Evolutionary conservation across 306 rosid genomes (phyloP).

Genomic region (Acacia acuminata): DNA sequence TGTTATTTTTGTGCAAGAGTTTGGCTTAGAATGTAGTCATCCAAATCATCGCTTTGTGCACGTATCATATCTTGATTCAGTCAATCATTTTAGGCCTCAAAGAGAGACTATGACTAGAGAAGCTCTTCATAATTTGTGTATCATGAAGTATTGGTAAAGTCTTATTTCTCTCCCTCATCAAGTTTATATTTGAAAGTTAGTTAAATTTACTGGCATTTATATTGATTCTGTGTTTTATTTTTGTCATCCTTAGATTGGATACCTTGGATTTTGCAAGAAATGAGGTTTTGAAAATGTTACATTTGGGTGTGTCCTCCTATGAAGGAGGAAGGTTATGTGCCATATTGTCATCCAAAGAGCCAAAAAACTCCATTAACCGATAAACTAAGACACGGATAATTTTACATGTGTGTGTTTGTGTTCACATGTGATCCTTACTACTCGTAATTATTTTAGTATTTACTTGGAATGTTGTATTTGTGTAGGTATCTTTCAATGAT

Average conservation of each 20-base stretch:
- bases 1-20: slow-evolving; percentile 66
- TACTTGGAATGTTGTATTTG: slow-evolving; percentile 12
- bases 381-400: slow-evolving; percentile 58
- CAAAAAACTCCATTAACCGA: slow-evolving; percentile 65
- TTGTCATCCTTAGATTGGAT: slow-evolving; percentile 51
- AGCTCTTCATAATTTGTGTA: slow-evolving; percentile 70
- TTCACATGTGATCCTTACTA: neutral
- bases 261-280: slow-evolving; percentile 69
- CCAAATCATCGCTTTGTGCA: slow-evolving; percentile 62
- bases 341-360: slow-evolving; percentile 58
- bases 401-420: no score
- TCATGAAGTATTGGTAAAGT: slow-evolving; percentile 69
- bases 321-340: slow-evolving; percentile 61
- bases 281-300: slow-evolving; percentile 62
- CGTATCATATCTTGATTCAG: slow-evolving; percentile 67
- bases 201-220: neutral
- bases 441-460: neutral
- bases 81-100: slow-evolving; percentile 70
- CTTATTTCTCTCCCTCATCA: neutral
- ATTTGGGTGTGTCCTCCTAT: slow-evolving; percentile 70
- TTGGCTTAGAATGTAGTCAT: slow-evolving; percentile 58
- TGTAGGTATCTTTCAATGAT: slow-evolving; percentile 61
- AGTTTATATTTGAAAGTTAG: neutral
- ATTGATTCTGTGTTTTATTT: no score
- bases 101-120: slow-evolving; percentile 42